Evolutionary conservation across 2,329 filamentous ascomycete species (phyloP).

Genomic region (Fusarium ambrosium): DNA sequence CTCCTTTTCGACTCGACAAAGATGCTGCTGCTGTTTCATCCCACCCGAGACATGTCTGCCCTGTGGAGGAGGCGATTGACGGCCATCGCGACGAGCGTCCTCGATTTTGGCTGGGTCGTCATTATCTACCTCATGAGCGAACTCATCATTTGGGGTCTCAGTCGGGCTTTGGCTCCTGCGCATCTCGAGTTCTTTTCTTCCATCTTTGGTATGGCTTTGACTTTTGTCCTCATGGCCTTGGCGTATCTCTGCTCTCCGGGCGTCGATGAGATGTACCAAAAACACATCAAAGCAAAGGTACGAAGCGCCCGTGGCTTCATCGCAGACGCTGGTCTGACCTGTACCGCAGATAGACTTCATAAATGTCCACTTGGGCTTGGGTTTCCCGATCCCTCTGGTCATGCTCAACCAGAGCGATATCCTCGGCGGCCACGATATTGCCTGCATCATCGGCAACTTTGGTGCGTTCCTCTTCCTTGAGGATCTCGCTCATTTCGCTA

Average conservation of each 20-base stretch:
- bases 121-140: constrained; percentile 58
- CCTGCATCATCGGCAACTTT: constrained; percentile 60
- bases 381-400: constrained; percentile 64
- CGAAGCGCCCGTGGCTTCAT: not conserved
- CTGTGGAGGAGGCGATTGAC: constrained; percentile 40
- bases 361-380: constrained; percentile 65
- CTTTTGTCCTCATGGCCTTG: constrained; percentile 54
- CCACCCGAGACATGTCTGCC: constrained; percentile 41
- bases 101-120: constrained; percentile 50
- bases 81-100: constrained; percentile 1
- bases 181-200: constrained; percentile 61
- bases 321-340: constrained; percentile 3
- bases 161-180: constrained; percentile 50
- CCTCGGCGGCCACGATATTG: constrained; percentile 53
- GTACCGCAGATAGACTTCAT: constrained; percentile 61
- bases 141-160: constrained; percentile 61
- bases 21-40: constrained; percentile 37
- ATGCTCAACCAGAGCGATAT: constrained; percentile 57
- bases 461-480: constrained; percentile 48
- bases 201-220: constrained; percentile 61
- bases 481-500: constrained; percentile 6
- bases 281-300: constrained; percentile 53
- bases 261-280: constrained; percentile 48
- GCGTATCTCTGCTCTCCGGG: constrained; percentile 31
- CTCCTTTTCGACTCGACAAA: constrained; percentile 16